phyloP scores from a whole-genome alignment of 2,329 filamentous ascomycete species.

The Trichoderma semiorbis region DNA sequence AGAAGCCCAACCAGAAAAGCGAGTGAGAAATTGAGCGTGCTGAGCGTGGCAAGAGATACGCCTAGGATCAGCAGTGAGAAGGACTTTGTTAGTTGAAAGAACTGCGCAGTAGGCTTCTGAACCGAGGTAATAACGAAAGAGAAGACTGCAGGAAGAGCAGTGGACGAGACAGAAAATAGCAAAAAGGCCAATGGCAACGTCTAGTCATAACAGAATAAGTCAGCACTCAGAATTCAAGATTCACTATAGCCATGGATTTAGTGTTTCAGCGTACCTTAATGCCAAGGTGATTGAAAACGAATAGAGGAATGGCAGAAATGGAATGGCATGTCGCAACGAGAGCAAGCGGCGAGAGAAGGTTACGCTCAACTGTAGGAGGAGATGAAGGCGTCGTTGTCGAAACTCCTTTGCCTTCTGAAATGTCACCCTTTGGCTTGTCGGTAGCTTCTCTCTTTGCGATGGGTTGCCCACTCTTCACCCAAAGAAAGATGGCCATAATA shows the following conservation, averaged over 20 bases:
- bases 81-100: constrained; percentile 77
- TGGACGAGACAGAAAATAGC: constrained; percentile 53
- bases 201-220: constrained; percentile 2
- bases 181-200: constrained; percentile 57
- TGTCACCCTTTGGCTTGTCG: constrained; percentile 11
- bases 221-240: neutral
- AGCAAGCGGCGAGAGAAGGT: constrained; percentile 68
- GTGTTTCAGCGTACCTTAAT: constrained; percentile 52
- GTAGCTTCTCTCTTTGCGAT: neutral
- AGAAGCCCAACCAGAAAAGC: constrained; percentile 80
- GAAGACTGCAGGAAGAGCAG: constrained; percentile 54
- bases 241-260: neutral
- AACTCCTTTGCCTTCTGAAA: neutral
- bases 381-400: neutral
- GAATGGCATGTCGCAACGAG: constrained; percentile 72
- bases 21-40: constrained; percentile 93
- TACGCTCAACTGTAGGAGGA: constrained; percentile 34
- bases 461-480: constrained; percentile 76
- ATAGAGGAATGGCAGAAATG: constrained; percentile 75
- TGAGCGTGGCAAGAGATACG: constrained; percentile 86
- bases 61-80: constrained; percentile 91
- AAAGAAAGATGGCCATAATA: constrained; percentile 91
- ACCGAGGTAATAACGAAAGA: constrained; percentile 51
- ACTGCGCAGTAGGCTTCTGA: constrained; percentile 59
- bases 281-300: constrained; percentile 75